A percentile compares a stretch with the other conserved stretches of the same genome.
These are phyloP conservation scores for Pelargonium myrrhifolium DNA, from an alignment of 441 rosid genomes.

Conservation along the genomic window DNA sequence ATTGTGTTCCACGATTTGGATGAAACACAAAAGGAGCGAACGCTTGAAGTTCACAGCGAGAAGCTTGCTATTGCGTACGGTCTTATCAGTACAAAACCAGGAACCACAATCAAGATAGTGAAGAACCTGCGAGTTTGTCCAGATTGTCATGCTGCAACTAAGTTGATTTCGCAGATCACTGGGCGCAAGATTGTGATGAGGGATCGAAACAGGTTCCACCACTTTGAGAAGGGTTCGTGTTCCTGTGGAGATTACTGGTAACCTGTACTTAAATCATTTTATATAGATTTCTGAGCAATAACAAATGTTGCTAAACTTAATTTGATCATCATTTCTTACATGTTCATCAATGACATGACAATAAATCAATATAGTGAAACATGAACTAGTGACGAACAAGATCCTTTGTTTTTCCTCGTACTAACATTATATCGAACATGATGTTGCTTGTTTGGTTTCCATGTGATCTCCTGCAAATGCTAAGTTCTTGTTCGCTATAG, in stretches of 20 bases:
- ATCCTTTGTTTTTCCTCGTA: too few relatives aligned
- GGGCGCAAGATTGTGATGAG: constrained; percentile 54
- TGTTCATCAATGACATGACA: too few relatives aligned
- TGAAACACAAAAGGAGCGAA: constrained; percentile 37
- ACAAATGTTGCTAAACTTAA: too few relatives aligned
- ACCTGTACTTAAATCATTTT: constrained; percentile 3
- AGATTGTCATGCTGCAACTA: constrained; percentile 50
- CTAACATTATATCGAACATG: too few relatives aligned
- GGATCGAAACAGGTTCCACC: constrained; percentile 65
- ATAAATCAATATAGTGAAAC: too few relatives aligned
- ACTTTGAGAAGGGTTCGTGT: constrained; percentile 53
- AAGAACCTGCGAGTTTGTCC: constrained; percentile 59
- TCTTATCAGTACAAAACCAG: constrained; percentile 46
- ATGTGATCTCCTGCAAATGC: too few relatives aligned
- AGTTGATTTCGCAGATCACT: constrained; percentile 49
- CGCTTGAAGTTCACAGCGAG: constrained; percentile 60
- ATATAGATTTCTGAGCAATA: too few relatives aligned
- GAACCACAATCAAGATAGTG: constrained; percentile 40
- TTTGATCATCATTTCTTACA: too few relatives aligned
- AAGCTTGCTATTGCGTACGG: constrained; percentile 61
- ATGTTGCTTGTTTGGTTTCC: too few relatives aligned
- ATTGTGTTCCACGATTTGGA: constrained; percentile 43
- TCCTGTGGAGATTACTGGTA: constrained; percentile 72
- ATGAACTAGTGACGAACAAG: too few relatives aligned
- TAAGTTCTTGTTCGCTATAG: too few relatives aligned